Conservation (phyloP, 495 filamentous ascomycete genomes). For the Apiosordaria backusii region DNA sequence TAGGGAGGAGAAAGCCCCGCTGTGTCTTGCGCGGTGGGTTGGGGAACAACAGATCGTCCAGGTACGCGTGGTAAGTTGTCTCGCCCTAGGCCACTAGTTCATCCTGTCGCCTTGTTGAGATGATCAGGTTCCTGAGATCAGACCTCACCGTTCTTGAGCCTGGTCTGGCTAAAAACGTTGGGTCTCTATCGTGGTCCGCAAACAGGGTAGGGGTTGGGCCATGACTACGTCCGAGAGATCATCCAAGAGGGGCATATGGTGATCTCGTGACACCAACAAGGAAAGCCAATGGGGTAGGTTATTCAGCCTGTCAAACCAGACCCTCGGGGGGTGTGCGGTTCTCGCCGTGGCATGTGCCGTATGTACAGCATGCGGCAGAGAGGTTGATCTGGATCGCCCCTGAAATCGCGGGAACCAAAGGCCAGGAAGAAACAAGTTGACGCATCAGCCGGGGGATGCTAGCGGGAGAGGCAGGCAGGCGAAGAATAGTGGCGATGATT, state of each 20-base stretch:
- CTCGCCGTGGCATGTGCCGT: not conserved
- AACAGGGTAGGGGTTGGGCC: too few relatives aligned
- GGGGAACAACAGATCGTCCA: not conserved
- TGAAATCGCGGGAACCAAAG: slow-evolving; percentile 7
- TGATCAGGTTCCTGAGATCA: not conserved
- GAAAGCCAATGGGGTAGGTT: not conserved
- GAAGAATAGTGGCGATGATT: slow-evolving; percentile 24
- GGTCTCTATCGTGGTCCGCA: not conserved
- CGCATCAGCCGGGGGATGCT: not conserved
- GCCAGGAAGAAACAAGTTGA: slow-evolving; percentile 1
- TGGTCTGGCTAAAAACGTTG: not conserved
- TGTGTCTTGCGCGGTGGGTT: not conserved
- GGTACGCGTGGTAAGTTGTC: not conserved
- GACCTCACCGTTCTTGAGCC: not conserved
- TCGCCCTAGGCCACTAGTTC: not conserved
- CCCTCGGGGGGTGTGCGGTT: not conserved
- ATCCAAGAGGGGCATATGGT: not conserved
- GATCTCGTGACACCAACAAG: not conserved
- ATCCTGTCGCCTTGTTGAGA: not conserved
- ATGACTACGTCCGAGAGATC: too few relatives aligned
- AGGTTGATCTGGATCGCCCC: not conserved
- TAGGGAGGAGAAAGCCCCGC: not conserved
- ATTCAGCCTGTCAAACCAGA: not conserved
- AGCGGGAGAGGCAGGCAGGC: slow-evolving; percentile 18
- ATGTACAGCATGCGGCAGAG: slow-evolving; percentile 1